Evolutionary conservation across 352 stramenopile genomes (phyloP), one percentile per base, ranked within the genome.

Genomic region (Pythium phragmitis): DNA sequence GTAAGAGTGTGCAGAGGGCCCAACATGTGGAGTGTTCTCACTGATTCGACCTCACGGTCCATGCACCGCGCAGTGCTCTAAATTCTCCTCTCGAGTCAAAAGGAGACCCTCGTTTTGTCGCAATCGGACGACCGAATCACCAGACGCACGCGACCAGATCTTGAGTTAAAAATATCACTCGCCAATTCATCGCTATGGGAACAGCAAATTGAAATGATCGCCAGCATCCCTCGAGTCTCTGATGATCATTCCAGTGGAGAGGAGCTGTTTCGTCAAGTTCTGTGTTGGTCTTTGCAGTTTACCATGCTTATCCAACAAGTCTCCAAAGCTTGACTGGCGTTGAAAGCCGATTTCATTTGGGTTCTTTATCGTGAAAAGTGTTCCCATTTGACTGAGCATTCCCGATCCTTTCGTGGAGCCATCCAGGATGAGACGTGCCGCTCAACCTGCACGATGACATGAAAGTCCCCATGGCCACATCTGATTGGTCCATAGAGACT

Each of bases 391-490:
- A 14, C 11, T 39, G 11, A 39, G 34, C 34, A 14, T 39, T 17
- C 46, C 46, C 46, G 23, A 43, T 47, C 33, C 23, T 58, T 42
- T 55, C 39, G 50, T 66, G 59, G 59, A 60, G 60, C 60, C 60
- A 66, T 66, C 14, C 37, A 52, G 50, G 50, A 57, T 57, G 28
- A 41, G 37, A 56, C 50, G 57, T 42, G 34, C 30, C 23, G 9
- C 21, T 8, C 36, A 49, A 65, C 17, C 33, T 56, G 21, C 26
- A 66, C 50, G 43, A 66, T 54, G 42, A 41, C 16, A 66, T 66
- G 60, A 66, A 60, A 66, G 12, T 55, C 47, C 37, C 50, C n/a
- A 53, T 66, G 60, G 60, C 58, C 28, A 12, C 12, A 39, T 60
- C 34, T 66, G 23, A 66, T 66, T 66, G 60, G 60, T 17, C 60